These are phyloP conservation scores for Paecilomyces niveus DNA, from an alignment of 2,329 filamentous ascomycete genomes.

Conservation along the genomic window DNA sequence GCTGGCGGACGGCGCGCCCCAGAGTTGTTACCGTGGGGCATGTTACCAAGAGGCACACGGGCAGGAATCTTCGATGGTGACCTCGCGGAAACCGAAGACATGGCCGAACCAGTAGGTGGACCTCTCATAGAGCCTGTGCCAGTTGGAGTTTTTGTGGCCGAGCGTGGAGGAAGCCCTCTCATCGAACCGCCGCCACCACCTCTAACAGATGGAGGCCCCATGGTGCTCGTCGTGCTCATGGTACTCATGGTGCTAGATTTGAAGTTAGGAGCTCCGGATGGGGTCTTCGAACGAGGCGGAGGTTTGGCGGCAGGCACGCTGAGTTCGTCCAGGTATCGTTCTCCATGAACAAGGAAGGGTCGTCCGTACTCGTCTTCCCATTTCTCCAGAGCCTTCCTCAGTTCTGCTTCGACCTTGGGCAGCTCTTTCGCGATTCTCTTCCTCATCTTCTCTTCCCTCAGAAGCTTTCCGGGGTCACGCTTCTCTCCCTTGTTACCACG, in stretches of 20 bases:
- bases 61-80: constrained; percentile 44
- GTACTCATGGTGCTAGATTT: constrained; percentile 13
- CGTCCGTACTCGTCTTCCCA: constrained; percentile 95
- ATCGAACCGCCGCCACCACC: constrained; percentile 26
- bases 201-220: constrained; percentile 23
- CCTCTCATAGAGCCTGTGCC: constrained; percentile 32
- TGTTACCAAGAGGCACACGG: constrained; percentile 39
- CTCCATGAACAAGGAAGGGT: constrained; percentile 86
- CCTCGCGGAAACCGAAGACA: constrained; percentile 22
- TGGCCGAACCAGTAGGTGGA: constrained; percentile 10
- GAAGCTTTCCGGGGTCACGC: constrained; percentile 85
- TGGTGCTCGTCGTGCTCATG: too few relatives aligned
- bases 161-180: constrained; percentile 34
- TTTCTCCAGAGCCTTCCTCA: constrained; percentile 69
- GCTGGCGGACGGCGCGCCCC: constrained; percentile 60
- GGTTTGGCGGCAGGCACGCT: constrained; percentile 60
- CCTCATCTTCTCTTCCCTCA: constrained; percentile 96
- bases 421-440: constrained; percentile 95
- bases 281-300: constrained; percentile 46
- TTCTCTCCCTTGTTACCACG: constrained; percentile 89
- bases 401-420: constrained; percentile 80
- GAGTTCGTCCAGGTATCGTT: constrained; percentile 82
- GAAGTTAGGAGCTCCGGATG: constrained; percentile 25
- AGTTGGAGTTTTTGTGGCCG: constrained; percentile 42
- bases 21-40: constrained; percentile 60